These are phyloP conservation scores for Erysimum cheiranthoides DNA, from an alignment of 345 rosid genomes.

Conservation along the genomic window DNA sequence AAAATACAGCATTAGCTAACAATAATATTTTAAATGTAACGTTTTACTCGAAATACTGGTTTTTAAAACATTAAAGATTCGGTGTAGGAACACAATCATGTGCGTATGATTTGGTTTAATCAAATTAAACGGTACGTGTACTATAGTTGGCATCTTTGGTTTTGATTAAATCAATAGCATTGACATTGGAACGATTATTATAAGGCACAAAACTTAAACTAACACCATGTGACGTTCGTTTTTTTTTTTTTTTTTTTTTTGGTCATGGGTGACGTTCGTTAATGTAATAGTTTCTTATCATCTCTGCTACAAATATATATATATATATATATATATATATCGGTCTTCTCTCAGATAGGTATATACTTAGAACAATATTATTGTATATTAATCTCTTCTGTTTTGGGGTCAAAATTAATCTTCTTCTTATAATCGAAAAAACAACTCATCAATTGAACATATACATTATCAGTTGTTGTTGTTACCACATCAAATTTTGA, in stretches of 20 bases:
- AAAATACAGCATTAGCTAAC: background rate
- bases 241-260: too few relatives aligned
- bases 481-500: background rate
- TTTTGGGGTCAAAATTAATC: background rate
- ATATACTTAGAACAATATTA: slow-evolving; percentile 1
- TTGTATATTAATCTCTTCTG: background rate
- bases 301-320: background rate
- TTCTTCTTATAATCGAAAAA: background rate
- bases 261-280: slow-evolving; percentile 32
- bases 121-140: background rate
- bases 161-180: slow-evolving; percentile 34
- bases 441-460: background rate
- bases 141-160: background rate
- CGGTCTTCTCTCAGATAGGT: background rate
- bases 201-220: background rate
- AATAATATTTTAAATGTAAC: background rate
- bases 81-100: slow-evolving; percentile 28
- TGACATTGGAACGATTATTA: slow-evolving; percentile 13
- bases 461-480: background rate
- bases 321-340: background rate
- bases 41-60: slow-evolving; percentile 30
- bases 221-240: slow-evolving; percentile 24
- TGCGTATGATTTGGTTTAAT: slow-evolving; percentile 21
- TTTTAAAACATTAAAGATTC: slow-evolving; percentile 20
- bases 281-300: background rate